These are phyloP conservation scores for Neurospora sp. DNA, from an alignment of 495 filamentous ascomycete species.

Conservation along the genomic window DNA sequence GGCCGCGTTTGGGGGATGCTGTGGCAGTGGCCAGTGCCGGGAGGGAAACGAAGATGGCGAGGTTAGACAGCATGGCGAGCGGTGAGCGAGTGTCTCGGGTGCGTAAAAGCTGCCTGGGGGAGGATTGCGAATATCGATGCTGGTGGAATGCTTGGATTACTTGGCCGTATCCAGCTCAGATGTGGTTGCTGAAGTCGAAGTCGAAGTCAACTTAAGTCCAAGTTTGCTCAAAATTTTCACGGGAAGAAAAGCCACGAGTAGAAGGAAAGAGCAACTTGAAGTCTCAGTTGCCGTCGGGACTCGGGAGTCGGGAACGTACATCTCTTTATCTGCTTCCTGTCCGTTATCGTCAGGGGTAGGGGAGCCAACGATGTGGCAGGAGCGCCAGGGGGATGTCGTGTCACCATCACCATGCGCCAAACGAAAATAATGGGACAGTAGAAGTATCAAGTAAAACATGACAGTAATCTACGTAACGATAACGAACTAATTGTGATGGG, in stretches of 20 bases:
- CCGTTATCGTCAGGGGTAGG: neutral
- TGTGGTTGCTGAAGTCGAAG: neutral
- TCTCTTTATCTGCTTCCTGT: neutral
- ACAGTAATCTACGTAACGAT: too few species aligned
- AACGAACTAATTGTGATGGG: too few species aligned
- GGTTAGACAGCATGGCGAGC: neutral
- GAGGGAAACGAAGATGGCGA: neutral
- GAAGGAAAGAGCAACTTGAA: neutral
- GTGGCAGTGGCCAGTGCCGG: neutral
- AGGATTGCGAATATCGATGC: neutral
- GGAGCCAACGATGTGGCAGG: neutral
- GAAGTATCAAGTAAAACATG: neutral
- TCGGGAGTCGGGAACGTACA: neutral
- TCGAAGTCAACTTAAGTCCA: neutral
- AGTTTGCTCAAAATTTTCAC: neutral
- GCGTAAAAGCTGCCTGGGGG: neutral
- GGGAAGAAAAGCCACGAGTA: neutral
- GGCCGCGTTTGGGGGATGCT: constrained; percentile 44
- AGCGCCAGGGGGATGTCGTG: neutral
- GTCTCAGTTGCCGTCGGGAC: neutral
- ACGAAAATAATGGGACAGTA: neutral
- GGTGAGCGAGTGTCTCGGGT: neutral
- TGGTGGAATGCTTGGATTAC: neutral
- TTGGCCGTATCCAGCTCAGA: neutral
- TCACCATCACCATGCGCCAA: neutral